phyloP scores from a whole-genome alignment of 1,284 basidiomycete genomes.

The Trametes sp. region DNA sequence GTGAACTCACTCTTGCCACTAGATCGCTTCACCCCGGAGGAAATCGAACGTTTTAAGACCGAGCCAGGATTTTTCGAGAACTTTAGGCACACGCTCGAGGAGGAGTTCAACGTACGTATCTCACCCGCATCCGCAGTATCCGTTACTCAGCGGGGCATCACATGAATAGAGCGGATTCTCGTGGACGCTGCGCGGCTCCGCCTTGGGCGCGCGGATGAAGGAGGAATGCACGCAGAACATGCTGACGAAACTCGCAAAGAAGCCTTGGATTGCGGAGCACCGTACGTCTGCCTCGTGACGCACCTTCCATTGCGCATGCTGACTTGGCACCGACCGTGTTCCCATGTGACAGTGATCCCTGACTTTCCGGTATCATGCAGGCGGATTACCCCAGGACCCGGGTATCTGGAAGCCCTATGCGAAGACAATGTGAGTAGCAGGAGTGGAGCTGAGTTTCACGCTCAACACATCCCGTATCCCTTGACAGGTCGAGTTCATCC shows the following conservation, averaged over 20 bases:
- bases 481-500: conserved; percentile 60
- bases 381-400: conserved; percentile 69
- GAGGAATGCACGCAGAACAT: conserved; percentile 53
- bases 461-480: neutral
- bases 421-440: conserved; percentile 57
- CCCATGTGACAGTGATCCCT: conserved; percentile 54
- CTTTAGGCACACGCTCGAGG: conserved; percentile 60
- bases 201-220: conserved; percentile 45
- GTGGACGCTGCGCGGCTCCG: conserved; percentile 52
- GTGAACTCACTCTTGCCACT: neutral
- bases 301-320: neutral
- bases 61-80: conserved; percentile 57
- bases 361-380: conserved; percentile 65
- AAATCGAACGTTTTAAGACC: conserved; percentile 54
- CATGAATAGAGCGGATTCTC: conserved; percentile 51
- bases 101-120: conserved; percentile 56
- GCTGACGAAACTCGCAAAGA: conserved; percentile 57
- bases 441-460: neutral
- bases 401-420: conserved; percentile 69
- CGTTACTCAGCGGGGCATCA: neutral
- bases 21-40: conserved; percentile 62
- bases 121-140: too few relatives aligned
- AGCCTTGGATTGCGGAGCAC: conserved; percentile 65
- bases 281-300: conserved; percentile 43
- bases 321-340: neutral